Percentiles rank a stretch among this genome's conserved stretches.
Evolutionary conservation across 106 monocot genomes (phyloP).

Genomic region (Dioscorea alata): DNA sequence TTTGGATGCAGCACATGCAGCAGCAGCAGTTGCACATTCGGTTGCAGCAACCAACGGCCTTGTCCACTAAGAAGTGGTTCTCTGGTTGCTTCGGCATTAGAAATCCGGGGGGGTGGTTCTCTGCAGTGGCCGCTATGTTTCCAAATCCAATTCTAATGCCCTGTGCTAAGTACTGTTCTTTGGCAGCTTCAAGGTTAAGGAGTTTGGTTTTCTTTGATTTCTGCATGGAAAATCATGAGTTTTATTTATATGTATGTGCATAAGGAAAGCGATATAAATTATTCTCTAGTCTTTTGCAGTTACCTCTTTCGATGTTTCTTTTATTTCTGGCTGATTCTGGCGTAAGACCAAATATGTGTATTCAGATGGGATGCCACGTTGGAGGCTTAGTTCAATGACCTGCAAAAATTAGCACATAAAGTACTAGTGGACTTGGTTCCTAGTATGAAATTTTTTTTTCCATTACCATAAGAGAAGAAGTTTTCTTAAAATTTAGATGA

Average conservation of each 20-base stretch:
- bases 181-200: not conserved
- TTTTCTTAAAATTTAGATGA: too few relatives aligned
- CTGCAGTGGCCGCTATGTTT: slow-evolving; percentile 42
- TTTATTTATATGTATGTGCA: not conserved
- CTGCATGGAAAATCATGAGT: not conserved
- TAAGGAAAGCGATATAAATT: too few relatives aligned
- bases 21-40: slow-evolving; percentile 55
- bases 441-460: too few relatives aligned
- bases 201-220: not conserved
- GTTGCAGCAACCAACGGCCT: slow-evolving; percentile 60
- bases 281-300: too few relatives aligned
- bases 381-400: slow-evolving; percentile 57
- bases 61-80: slow-evolving; percentile 13
- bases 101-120: slow-evolving; percentile 53
- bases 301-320: slow-evolving; percentile 40
- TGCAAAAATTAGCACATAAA: slow-evolving; percentile 12
- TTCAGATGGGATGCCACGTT: slow-evolving; percentile 57
- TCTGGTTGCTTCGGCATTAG: slow-evolving; percentile 27
- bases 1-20: slow-evolving; percentile 60
- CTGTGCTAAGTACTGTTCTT: not conserved
- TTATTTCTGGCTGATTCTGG: slow-evolving; percentile 19
- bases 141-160: slow-evolving; percentile 55
- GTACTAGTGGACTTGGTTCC: too few relatives aligned
- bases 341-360: slow-evolving; percentile 52
- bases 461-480: too few relatives aligned